phyloP scores from a whole-genome alignment of 2,329 filamentous ascomycete species.

The Gaeumannomyces tritici region DNA sequence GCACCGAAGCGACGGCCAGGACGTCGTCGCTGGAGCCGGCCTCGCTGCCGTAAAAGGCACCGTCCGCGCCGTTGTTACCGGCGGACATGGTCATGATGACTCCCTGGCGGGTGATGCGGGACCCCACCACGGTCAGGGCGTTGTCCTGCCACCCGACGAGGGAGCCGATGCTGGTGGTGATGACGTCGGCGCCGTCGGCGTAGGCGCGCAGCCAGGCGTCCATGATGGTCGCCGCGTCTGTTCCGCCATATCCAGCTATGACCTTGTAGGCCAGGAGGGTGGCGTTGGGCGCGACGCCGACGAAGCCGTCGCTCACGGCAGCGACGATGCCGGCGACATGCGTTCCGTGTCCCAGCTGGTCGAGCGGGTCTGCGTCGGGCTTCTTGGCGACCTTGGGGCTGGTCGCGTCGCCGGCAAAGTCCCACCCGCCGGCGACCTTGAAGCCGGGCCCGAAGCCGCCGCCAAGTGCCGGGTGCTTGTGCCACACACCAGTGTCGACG shows the following conservation, averaged over 20 bases:
- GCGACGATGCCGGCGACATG: constrained; percentile 17
- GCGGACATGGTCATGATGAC: constrained; percentile 28
- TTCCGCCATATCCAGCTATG: constrained; percentile 9
- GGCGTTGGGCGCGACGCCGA: constrained; percentile 18
- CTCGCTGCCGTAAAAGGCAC: neutral
- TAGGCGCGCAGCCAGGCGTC: constrained; percentile 24
- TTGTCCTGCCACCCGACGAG: constrained; percentile 18
- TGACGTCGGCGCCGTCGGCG: constrained; percentile 27
- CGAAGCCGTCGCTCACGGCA: constrained; percentile 9
- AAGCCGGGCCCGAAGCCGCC: constrained; percentile 9
- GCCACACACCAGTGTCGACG: constrained; percentile 7
- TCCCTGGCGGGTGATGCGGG: constrained; percentile 28
- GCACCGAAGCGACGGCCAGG: constrained; percentile 33
- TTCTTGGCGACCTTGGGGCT: neutral
- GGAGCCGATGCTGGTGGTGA: constrained; percentile 16
- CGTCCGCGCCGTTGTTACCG: constrained; percentile 25
- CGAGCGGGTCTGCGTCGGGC: constrained; percentile 14
- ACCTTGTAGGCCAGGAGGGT: constrained; percentile 16
- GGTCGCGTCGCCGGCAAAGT: constrained; percentile 6
- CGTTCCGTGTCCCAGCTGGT: constrained; percentile 15
- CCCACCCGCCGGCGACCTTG: constrained; percentile 8
- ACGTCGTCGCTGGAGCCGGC: constrained; percentile 26
- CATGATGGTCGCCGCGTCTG: constrained; percentile 19
- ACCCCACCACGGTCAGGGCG: constrained; percentile 23
- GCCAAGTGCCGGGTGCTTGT: constrained; percentile 7